These are phyloP conservation scores for Blastobotrys petasosporus DNA, from an alignment of 1,139 yeast species.

Conservation along the genomic window DNA sequence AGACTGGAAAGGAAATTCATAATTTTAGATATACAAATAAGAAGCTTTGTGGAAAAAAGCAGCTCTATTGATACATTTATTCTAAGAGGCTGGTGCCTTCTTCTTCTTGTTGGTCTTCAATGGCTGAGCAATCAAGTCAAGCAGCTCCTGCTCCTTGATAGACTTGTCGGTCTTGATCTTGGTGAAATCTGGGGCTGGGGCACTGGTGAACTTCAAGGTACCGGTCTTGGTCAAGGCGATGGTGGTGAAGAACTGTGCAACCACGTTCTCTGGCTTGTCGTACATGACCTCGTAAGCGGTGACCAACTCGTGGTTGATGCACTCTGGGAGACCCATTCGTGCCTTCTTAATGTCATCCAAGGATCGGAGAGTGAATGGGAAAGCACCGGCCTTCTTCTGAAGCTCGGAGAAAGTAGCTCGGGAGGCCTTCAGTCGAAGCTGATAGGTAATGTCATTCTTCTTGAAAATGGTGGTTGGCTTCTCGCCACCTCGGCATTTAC, in stretches of 20 bases:
- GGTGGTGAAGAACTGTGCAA: conserved; percentile 74
- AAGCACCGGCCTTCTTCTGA: conserved; percentile 58
- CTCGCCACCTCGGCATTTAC: conserved; percentile 59
- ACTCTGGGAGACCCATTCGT: conserved; percentile 72
- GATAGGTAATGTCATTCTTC: conserved; percentile 62
- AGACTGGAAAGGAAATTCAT: no score
- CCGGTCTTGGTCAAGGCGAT: conserved; percentile 73
- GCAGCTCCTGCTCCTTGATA: conserved; percentile 49
- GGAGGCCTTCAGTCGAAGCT: conserved; percentile 68
- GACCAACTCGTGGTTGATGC: conserved; percentile 62
- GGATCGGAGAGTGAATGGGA: conserved; percentile 66
- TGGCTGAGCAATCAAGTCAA: conserved; percentile 50
- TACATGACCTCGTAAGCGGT: conserved; percentile 64
- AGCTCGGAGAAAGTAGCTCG: conserved; percentile 63
- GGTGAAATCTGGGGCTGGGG: conserved; percentile 44
- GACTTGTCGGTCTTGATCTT: conserved; percentile 54
- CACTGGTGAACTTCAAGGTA: conserved; percentile 59
- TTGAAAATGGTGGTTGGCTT: conserved; percentile 67
- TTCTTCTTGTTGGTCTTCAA: conserved; percentile 50
- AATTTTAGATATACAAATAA: no score
- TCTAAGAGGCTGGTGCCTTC: conserved; percentile 33
- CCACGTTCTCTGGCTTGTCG: conserved; percentile 62
- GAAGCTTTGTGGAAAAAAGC: no score
- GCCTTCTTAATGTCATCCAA: conserved; percentile 67
- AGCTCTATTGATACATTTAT: no score